These are phyloP conservation scores for Sporothrix variecibatus DNA, from an alignment of 2,329 filamentous ascomycete genomes.

Conservation along the genomic window DNA sequence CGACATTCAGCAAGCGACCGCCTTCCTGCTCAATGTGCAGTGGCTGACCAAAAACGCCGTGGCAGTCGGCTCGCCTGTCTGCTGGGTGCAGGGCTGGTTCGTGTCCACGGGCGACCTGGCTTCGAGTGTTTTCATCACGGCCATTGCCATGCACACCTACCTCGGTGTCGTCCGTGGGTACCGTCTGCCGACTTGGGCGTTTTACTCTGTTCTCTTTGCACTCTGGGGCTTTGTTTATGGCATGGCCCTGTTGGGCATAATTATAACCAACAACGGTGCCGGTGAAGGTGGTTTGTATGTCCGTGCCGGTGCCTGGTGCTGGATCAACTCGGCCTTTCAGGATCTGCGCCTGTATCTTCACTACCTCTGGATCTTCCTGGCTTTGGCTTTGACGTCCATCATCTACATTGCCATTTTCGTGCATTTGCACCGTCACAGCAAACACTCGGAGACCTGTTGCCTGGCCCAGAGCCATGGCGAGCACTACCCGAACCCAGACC, in stretches of 20 bases:
- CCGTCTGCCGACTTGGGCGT: slow-evolving; percentile 50
- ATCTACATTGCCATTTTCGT: slow-evolving; percentile 47
- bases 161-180: slow-evolving; percentile 60
- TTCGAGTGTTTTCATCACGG: slow-evolving; percentile 66
- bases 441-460: slow-evolving; percentile 21
- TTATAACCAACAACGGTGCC: slow-evolving; percentile 46
- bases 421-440: slow-evolving; percentile 41
- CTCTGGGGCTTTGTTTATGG: slow-evolving; percentile 63
- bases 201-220: slow-evolving; percentile 51
- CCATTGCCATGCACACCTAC: slow-evolving; percentile 68
- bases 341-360: slow-evolving; percentile 60
- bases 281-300: slow-evolving; percentile 56
- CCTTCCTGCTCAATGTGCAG: slow-evolving; percentile 63
- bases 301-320: slow-evolving; percentile 69
- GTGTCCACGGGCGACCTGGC: slow-evolving; percentile 67
- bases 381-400: slow-evolving; percentile 41
- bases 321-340: slow-evolving; percentile 59
- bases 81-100: slow-evolving; percentile 68
- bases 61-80: slow-evolving; percentile 54
- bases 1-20: slow-evolving; percentile 65
- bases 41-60: slow-evolving; percentile 60
- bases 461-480: slow-evolving; percentile 23
- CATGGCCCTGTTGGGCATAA: slow-evolving; percentile 55
- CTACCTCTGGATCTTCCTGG: slow-evolving; percentile 64
- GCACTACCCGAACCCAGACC: slow-evolving; percentile 33